Evolutionary conservation across 1,139 yeast genomes (phyloP), one percentile per base, ranked within the genome.

Genomic region (Debaryomycetaceae sp.): DNA sequence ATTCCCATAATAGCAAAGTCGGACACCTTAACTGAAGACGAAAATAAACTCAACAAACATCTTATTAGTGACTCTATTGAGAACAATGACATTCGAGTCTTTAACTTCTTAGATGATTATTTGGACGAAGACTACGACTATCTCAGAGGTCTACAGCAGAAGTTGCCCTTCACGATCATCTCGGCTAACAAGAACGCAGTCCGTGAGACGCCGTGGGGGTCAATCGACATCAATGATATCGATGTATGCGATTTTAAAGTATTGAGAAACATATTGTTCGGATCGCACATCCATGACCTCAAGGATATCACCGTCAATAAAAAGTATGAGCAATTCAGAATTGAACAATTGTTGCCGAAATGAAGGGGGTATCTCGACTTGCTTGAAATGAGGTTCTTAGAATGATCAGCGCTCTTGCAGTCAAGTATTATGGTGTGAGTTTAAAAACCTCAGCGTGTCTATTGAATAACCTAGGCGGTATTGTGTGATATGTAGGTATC

Each of bases 211-310:
- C 50, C 52, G 17, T 47, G 49, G 47, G 58, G 62, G 1, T 22
- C 41, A 5, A 49, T 71, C 48, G 64, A 65, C 46, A 57, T 78
- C 39, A 80, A 76, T 49, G 78, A 80, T 55, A 68, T 75, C n/a
- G 65, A 62, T 4, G 65, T 68, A 46, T 78, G 84, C 46, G 88
- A 84, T 58, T 80, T 83, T 53, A 67, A 78, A 13, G 63, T 73
- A 39, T 68, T 85, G 54, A 80, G 79, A 61, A 78, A 82, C 42
- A 75, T 83, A 5, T 57, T 85, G 41, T 70, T 84, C 49, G 85
- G 84, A 31, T 79, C 88, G 3, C 87, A 83, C 60, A 65, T 83
- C 53, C 82, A 81, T 56, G 90, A 83, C 48, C 75, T 85, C 51
- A 83, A 82, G 62, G 88, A 83, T 50, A 63, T 72, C 38, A 83